A percentile compares a stretch with the other conserved stretches of the same genome.
These are phyloP conservation scores for Kockovaella imperatae DNA, from an alignment of 768 basidiomycete species.

Conservation along the genomic window DNA sequence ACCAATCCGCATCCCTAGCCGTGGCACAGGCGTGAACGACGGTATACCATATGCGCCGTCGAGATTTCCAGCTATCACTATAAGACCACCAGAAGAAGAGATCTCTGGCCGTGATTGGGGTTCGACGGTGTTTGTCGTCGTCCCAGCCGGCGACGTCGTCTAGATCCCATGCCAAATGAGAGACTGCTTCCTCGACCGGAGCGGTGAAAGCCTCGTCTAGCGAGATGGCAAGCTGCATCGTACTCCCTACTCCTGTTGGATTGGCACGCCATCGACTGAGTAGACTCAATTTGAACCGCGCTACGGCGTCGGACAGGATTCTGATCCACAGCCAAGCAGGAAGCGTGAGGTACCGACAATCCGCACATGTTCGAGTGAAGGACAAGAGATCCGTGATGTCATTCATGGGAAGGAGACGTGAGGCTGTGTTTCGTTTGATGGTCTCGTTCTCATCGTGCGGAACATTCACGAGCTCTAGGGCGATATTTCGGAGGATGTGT, in stretches of 20 bases:
- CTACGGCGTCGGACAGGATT: slow-evolving; percentile 6
- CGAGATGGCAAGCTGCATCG: not conserved
- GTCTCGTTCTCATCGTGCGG: not conserved
- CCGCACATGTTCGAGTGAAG: slow-evolving; percentile 4
- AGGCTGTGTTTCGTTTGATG: not conserved
- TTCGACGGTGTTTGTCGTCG: not conserved
- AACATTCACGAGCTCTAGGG: slow-evolving; percentile 3
- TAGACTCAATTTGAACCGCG: slow-evolving; percentile 1
- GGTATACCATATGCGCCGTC: slow-evolving; percentile 20
- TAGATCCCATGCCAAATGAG: too few relatives aligned
- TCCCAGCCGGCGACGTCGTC: not conserved
- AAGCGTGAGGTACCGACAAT: slow-evolving; percentile 1
- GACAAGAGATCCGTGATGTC: slow-evolving; percentile 4
- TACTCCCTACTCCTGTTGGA: slow-evolving; percentile 13
- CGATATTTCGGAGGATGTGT: slow-evolving; percentile 9
- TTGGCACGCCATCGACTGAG: slow-evolving; percentile 14
- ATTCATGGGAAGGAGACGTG: too few relatives aligned
- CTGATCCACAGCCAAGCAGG: slow-evolving; percentile 11
- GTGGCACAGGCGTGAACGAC: slow-evolving; percentile 20
- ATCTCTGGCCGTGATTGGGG: slow-evolving; percentile 8
- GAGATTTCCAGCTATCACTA: slow-evolving; percentile 14
- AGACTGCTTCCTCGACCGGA: slow-evolving; percentile 8
- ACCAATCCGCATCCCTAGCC: slow-evolving; percentile 26
- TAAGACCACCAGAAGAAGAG: slow-evolving; percentile 24
- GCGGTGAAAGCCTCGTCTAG: slow-evolving; percentile 10